Evolutionary conservation across 345 rosid species (phyloP).

Genomic region (Anacardium occidentale): DNA sequence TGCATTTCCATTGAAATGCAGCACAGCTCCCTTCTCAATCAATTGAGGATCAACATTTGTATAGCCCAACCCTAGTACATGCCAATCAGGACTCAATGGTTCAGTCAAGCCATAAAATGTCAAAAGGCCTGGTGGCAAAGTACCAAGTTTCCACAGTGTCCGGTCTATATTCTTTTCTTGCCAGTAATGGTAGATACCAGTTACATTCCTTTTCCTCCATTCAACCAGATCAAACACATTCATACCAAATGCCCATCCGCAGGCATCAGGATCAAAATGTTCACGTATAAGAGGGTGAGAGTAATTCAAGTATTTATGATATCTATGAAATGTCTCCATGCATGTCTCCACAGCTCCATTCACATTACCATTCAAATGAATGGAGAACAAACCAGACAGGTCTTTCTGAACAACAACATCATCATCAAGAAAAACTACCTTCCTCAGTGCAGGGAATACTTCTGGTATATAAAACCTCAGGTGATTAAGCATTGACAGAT

Average conservation of each 20-base stretch:
- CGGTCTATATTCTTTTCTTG: slow-evolving; percentile 85
- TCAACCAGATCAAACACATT: slow-evolving; percentile 80
- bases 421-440: slow-evolving; percentile 88
- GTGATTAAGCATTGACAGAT: slow-evolving; percentile 89
- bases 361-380: slow-evolving; percentile 71
- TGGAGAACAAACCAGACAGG: slow-evolving; percentile 59
- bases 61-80: slow-evolving; percentile 88
- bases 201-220: slow-evolving; percentile 91
- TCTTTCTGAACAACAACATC: slow-evolving; percentile 85
- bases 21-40: slow-evolving; percentile 89
- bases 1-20: slow-evolving; percentile 88
- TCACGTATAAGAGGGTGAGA: slow-evolving; percentile 85
- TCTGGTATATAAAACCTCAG: slow-evolving; percentile 87
- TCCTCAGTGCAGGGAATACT: slow-evolving; percentile 77
- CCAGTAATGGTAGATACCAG: slow-evolving; percentile 90
- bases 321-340: slow-evolving; percentile 94
- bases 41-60: slow-evolving; percentile 70
- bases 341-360: slow-evolving; percentile 99
- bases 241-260: slow-evolving; percentile 99
- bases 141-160: slow-evolving; percentile 91
- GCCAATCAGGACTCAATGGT: slow-evolving; percentile 81
- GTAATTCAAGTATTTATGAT: slow-evolving; percentile 78
- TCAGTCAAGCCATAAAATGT: slow-evolving; percentile 89
- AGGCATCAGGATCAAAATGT: slow-evolving; percentile 93
- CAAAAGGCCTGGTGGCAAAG: slow-evolving; percentile 82